A percentile compares a stretch with the other conserved stretches of the same genome.
phyloP scores from a whole-genome alignment of 2,329 filamentous ascomycete species.

The Emmonsiellopsis sp. region DNA sequence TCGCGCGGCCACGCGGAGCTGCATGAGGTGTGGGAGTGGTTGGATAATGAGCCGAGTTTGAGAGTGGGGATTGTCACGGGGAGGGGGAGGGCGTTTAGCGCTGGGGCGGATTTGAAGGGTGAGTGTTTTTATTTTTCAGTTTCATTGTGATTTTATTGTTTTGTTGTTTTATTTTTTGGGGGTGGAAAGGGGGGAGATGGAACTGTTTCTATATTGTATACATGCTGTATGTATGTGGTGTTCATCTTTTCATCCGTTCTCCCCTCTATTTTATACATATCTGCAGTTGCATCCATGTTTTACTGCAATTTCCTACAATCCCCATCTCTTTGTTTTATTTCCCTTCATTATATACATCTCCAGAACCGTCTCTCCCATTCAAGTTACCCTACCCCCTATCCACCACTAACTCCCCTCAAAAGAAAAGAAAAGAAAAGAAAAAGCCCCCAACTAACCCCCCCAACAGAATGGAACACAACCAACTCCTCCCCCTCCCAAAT shows the following conservation, averaged over 20 bases:
- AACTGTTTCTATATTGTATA: too few relatives aligned
- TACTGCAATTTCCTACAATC: too few relatives aligned
- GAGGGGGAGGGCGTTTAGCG: conserved; percentile 34
- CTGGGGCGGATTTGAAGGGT: conserved; percentile 37
- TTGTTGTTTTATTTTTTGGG: not conserved
- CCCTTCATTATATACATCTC: too few relatives aligned
- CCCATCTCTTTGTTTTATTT: too few relatives aligned
- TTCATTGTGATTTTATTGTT: not conserved
- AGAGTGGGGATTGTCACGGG: conserved; percentile 34
- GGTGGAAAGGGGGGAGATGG: not conserved
- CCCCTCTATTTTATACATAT: too few relatives aligned
- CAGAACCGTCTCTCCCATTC: too few relatives aligned
- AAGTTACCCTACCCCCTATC: not conserved
- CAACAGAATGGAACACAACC: conserved; percentile 25
- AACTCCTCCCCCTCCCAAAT: conserved; percentile 5
- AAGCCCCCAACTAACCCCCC: not conserved
- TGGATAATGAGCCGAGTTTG: conserved; percentile 33
- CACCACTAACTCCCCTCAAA: not conserved
- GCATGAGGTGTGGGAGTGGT: conserved; percentile 35
- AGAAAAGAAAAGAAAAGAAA: too few relatives aligned
- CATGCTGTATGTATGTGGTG: too few relatives aligned
- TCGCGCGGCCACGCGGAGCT: conserved; percentile 32
- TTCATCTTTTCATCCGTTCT: too few relatives aligned
- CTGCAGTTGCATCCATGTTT: too few relatives aligned
- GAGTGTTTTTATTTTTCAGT: not conserved